Evolutionary conservation across 2,329 filamentous ascomycete genomes (phyloP).

Genomic region (Blumeriella jaapii): DNA sequence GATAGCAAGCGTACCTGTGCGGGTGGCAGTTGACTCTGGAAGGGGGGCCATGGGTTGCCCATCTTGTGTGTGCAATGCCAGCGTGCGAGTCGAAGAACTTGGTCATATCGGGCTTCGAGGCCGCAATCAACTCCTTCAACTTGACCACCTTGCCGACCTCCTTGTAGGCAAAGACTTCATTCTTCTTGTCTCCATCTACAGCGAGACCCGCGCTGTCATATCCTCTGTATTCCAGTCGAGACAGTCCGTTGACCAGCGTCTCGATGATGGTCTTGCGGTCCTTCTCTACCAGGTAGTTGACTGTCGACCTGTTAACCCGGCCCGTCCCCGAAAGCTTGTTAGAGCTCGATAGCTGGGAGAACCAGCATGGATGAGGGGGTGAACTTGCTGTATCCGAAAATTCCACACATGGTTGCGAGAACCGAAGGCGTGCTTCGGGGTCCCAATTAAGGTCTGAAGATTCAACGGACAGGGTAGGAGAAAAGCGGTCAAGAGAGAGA

Average conservation of each 20-base stretch:
- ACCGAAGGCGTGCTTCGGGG: too few relatives aligned
- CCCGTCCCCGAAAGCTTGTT: too few relatives aligned
- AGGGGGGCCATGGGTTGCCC: slow-evolving; percentile 94
- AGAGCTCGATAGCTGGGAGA: too few relatives aligned
- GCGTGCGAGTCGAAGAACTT: slow-evolving; percentile 97
- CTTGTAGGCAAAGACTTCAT: slow-evolving; percentile 94
- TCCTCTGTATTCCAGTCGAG: slow-evolving; percentile 93
- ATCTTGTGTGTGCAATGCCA: slow-evolving; percentile 96
- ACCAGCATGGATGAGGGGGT: neutral
- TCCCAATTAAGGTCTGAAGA: too few relatives aligned
- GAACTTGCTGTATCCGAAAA: slow-evolving; percentile 10
- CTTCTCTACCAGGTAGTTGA: slow-evolving; percentile 96
- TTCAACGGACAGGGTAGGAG: too few relatives aligned
- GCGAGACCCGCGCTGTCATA: slow-evolving; percentile 96
- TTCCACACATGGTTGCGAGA: slow-evolving; percentile 6
- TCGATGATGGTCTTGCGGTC: slow-evolving; percentile 93
- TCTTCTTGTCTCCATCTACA: slow-evolving; percentile 96
- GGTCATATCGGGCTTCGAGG: slow-evolving; percentile 69
- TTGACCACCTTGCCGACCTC: slow-evolving; percentile 99
- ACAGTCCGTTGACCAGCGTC: slow-evolving; percentile 90
- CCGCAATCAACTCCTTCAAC: slow-evolving; percentile 83
- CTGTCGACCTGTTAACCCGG: neutral
- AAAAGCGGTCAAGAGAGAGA: too few relatives aligned
- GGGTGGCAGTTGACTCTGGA: slow-evolving; percentile 96
- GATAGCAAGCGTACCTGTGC: slow-evolving; percentile 59